Percentiles rank a stretch among this genome's conserved stretches.
phyloP scores from a whole-genome alignment of 257 asterid species.

The Nicotiana otophora region DNA sequence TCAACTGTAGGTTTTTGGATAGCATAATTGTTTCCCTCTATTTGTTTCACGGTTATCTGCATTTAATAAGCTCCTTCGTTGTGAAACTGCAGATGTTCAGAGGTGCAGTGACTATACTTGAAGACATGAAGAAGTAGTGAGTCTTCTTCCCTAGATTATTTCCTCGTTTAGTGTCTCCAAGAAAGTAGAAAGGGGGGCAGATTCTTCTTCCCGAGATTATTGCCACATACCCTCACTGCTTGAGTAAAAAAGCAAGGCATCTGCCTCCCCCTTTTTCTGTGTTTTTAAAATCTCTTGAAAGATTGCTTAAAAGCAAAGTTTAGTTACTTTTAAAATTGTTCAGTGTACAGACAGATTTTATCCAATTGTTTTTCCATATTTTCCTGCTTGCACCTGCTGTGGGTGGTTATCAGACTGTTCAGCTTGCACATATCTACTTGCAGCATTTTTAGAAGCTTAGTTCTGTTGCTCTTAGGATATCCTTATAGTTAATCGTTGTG shows the following conservation, averaged over 20 bases:
- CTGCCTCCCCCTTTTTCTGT: neutral
- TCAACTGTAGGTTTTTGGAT: slow-evolving; percentile 66
- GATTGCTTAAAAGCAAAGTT: neutral
- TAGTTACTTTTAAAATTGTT: neutral
- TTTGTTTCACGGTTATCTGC: slow-evolving; percentile 7
- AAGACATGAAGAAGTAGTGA: slow-evolving; percentile 75
- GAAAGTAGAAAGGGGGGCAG: neutral
- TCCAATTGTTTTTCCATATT: neutral
- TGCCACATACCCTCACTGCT: neutral
- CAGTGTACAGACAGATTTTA: neutral
- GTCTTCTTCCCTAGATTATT: slow-evolving; percentile 23
- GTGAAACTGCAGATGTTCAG: slow-evolving; percentile 58
- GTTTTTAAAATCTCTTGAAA: neutral
- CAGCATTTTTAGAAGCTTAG: neutral
- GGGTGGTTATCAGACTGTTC: neutral
- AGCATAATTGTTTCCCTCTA: slow-evolving; percentile 8
- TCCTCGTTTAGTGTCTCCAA: neutral
- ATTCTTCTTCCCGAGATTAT: slow-evolving; percentile 4
- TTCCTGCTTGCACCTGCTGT: neutral
- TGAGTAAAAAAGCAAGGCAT: neutral
- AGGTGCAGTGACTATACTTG: slow-evolving; percentile 90
- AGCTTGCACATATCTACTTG: neutral
- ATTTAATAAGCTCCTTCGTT: slow-evolving; percentile 7
- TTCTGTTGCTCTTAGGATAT: neutral
- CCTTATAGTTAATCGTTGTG: neutral